These are phyloP conservation scores for Backusella morwellensis DNA, from an alignment of 192 early-diverging fungal genomes.

Conservation along the genomic window DNA sequence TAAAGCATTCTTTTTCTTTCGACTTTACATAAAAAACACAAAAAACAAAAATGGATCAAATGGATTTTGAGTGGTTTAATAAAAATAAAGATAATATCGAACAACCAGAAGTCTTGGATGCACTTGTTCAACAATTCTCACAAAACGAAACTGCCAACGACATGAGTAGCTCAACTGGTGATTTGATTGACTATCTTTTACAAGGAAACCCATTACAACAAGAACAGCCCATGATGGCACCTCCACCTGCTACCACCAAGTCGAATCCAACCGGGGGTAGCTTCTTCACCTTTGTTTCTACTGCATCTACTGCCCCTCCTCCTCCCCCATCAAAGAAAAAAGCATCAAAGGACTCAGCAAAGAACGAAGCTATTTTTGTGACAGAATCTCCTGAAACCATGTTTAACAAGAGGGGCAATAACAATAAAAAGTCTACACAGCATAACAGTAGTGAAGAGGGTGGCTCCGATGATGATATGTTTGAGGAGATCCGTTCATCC, in stretches of 20 bases:
- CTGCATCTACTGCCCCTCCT: not conserved
- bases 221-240: not conserved
- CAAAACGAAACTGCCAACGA: not conserved
- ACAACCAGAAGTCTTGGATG: not conserved
- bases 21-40: not conserved
- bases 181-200: conserved; percentile 1
- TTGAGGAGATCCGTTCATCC: not conserved
- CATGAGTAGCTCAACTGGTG: not conserved
- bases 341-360: not conserved
- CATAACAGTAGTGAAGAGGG: not conserved
- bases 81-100: conserved; percentile 8
- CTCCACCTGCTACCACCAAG: not conserved
- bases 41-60: not conserved
- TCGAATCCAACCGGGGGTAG: not conserved
- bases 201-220: not conserved
- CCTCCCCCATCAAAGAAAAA: not conserved
- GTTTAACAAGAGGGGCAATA: conserved; percentile 9
- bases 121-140: not conserved
- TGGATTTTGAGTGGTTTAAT: conserved; percentile 6
- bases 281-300: not conserved
- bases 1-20: not conserved
- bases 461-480: conserved; percentile 10
- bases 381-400: conserved; percentile 19
- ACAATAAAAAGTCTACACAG: not conserved
- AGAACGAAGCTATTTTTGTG: conserved; percentile 11